A percentile compares a stretch with the other conserved stretches of the same genome.
phyloP scores from a whole-genome alignment of 2,329 filamentous ascomycete species.

The Madurella mycetomatis region DNA sequence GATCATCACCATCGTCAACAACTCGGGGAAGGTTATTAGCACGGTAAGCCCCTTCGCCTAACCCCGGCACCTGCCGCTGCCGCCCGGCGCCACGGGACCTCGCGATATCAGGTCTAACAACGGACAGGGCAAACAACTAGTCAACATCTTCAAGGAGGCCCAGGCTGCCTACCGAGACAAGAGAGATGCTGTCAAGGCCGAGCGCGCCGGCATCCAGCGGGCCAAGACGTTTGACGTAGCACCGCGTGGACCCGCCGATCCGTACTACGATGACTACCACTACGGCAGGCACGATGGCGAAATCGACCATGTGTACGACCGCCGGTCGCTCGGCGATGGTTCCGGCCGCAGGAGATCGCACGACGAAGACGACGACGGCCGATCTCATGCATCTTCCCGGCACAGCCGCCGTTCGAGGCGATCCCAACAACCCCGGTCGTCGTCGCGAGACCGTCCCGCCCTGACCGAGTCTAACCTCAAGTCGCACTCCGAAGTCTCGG shows the following conservation, averaged over 20 bases:
- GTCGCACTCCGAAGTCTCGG: slow-evolving; percentile 49
- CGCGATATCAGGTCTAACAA: slow-evolving; percentile 2
- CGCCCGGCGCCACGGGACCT: neutral
- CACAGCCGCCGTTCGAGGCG: slow-evolving; percentile 38
- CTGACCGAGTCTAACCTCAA: slow-evolving; percentile 52
- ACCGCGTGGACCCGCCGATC: slow-evolving; percentile 18
- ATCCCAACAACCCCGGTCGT: slow-evolving; percentile 33
- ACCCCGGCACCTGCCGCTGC: too few relatives aligned
- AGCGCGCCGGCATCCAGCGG: slow-evolving; percentile 52
- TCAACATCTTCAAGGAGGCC: slow-evolving; percentile 88
- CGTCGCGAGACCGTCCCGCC: slow-evolving; percentile 34
- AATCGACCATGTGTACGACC: slow-evolving; percentile 26
- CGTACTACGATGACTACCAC: slow-evolving; percentile 28
- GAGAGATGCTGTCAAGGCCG: slow-evolving; percentile 74
- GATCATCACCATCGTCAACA: slow-evolving; percentile 86
- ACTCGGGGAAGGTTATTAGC: slow-evolving; percentile 83
- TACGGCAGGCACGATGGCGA: slow-evolving; percentile 24
- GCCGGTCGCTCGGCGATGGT: slow-evolving; percentile 17
- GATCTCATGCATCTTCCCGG: slow-evolving; percentile 31
- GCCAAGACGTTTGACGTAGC: slow-evolving; percentile 52
- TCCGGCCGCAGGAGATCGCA: slow-evolving; percentile 24
- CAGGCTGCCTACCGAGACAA: slow-evolving; percentile 82
- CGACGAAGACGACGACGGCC: slow-evolving; percentile 27
- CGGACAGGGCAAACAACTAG: slow-evolving; percentile 75
- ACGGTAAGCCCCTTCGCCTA: slow-evolving; percentile 50